Conservation (phyloP, 352 stramenopile species). For the Pythium plurisporium region DNA sequence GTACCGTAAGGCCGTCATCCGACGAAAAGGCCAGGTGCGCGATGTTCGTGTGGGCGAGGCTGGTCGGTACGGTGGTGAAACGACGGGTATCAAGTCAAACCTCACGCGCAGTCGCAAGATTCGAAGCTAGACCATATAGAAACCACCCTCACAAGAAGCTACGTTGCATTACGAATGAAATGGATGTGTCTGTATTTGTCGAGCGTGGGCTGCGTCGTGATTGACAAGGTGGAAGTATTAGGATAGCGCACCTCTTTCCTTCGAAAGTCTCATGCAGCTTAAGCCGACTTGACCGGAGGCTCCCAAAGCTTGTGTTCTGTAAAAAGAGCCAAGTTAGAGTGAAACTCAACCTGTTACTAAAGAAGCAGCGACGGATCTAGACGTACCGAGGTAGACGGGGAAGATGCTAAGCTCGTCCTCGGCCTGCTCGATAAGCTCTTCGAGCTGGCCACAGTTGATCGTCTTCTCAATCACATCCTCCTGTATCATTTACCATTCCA, state of each 20-base stretch:
- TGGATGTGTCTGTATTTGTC: slow-evolving; percentile 23
- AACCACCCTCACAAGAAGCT: neutral
- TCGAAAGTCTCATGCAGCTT: neutral
- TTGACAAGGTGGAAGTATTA: neutral
- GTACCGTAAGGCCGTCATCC: slow-evolving; percentile 97
- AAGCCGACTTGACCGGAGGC: slow-evolving; percentile 51
- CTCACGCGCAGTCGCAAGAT: slow-evolving; percentile 88
- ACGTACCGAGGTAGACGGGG: slow-evolving; percentile 78
- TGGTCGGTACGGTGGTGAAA: slow-evolving; percentile 85
- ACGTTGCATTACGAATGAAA: slow-evolving; percentile 8
- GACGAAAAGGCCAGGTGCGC: slow-evolving; percentile 96
- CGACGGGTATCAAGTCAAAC: slow-evolving; percentile 89
- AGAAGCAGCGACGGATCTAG: neutral
- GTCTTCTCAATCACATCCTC: slow-evolving; percentile 77
- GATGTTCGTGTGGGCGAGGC: slow-evolving; percentile 87
- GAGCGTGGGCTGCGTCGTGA: neutral
- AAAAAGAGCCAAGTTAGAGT: neutral
- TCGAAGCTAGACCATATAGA: slow-evolving; percentile 49
- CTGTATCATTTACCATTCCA: too few relatives aligned
- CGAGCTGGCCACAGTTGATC: slow-evolving; percentile 86
- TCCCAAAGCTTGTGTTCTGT: slow-evolving; percentile 86
- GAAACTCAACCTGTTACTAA: neutral
- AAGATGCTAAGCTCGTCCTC: slow-evolving; percentile 85
- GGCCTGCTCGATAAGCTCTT: slow-evolving; percentile 86
- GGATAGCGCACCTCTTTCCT: neutral